Conservation (phyloP, 2,329 filamentous ascomycete genomes). For the Dactylellina leptospora region DNA sequence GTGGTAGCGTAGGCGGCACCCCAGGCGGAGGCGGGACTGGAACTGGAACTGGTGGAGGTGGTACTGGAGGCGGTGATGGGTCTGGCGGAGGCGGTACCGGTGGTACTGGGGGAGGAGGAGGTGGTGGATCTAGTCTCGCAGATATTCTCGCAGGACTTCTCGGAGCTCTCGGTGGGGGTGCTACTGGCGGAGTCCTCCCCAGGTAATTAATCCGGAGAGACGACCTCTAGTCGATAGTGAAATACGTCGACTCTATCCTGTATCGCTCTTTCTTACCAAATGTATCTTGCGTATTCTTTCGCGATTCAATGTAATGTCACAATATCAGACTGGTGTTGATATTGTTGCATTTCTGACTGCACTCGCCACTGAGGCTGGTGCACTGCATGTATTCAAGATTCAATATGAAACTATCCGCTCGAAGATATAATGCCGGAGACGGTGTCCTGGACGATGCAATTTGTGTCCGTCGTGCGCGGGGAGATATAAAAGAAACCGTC, state of each 20-base stretch:
- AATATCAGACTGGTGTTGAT: constrained; percentile 2
- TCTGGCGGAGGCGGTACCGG: background rate
- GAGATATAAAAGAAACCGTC: background rate
- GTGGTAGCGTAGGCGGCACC: background rate
- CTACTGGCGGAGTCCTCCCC: background rate
- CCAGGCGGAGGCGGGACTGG: background rate
- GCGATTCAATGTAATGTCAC: no score
- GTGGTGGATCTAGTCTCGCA: background rate
- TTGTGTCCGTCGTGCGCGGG: background rate
- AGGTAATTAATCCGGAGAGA: no score
- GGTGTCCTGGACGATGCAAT: constrained; percentile 5
- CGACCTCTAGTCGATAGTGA: no score
- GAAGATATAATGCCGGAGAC: background rate
- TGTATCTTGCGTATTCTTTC: no score
- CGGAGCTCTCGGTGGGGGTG: background rate
- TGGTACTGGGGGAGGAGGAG: constrained; percentile 1
- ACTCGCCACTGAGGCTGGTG: background rate
- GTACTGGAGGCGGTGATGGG: no score
- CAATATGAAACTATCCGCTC: background rate
- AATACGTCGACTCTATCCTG: no score
- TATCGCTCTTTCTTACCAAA: no score
- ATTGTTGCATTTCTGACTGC: constrained; percentile 1
- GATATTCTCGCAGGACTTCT: background rate
- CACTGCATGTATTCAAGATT: background rate
- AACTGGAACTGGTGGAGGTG: constrained; percentile 4